These are phyloP conservation scores for Porcisia deanei DNA, from an alignment of 208 protist genomes.

Conservation along the genomic window DNA sequence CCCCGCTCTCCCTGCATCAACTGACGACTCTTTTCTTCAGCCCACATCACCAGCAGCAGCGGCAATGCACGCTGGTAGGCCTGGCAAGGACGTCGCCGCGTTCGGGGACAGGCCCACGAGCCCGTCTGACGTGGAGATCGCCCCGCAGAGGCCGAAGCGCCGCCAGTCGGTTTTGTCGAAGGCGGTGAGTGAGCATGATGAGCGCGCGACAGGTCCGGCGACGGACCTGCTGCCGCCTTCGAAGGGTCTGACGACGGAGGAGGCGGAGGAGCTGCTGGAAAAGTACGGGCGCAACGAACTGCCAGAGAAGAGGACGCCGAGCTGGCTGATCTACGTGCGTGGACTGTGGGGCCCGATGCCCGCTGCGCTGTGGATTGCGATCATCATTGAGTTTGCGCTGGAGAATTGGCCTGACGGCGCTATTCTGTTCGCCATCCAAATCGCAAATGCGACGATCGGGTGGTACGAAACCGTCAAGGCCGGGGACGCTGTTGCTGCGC, in stretches of 20 bases:
- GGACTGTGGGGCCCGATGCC: slow-evolving; percentile 89
- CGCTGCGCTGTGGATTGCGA: slow-evolving; percentile 87
- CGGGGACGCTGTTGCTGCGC: slow-evolving; percentile 91
- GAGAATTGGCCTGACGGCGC: slow-evolving; percentile 86
- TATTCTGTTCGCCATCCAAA: slow-evolving; percentile 85
- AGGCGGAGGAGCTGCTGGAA: slow-evolving; percentile 67
- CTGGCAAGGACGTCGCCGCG: slow-evolving; percentile 21
- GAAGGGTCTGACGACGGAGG: slow-evolving; percentile 63
- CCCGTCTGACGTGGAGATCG: slow-evolving; percentile 29
- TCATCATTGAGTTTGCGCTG: slow-evolving; percentile 89
- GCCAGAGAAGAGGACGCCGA: slow-evolving; percentile 73
- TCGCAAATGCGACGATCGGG: slow-evolving; percentile 81
- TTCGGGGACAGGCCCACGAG: slow-evolving; percentile 41
- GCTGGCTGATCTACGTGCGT: slow-evolving; percentile 79
- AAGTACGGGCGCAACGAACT: slow-evolving; percentile 80
- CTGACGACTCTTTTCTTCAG: neutral
- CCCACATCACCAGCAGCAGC: neutral
- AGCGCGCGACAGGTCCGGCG: slow-evolving; percentile 27
- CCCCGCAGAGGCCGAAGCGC: slow-evolving; percentile 56
- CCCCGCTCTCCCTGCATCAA: neutral
- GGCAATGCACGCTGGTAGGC: slow-evolving; percentile 37
- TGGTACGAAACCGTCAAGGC: slow-evolving; percentile 95
- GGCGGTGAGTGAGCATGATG: slow-evolving; percentile 70
- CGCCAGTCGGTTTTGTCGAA: slow-evolving; percentile 78
- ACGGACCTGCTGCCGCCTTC: slow-evolving; percentile 48